These are phyloP conservation scores for Neonectria faginata DNA, from an alignment of 2,329 filamentous ascomycete species.

Conservation along the genomic window DNA sequence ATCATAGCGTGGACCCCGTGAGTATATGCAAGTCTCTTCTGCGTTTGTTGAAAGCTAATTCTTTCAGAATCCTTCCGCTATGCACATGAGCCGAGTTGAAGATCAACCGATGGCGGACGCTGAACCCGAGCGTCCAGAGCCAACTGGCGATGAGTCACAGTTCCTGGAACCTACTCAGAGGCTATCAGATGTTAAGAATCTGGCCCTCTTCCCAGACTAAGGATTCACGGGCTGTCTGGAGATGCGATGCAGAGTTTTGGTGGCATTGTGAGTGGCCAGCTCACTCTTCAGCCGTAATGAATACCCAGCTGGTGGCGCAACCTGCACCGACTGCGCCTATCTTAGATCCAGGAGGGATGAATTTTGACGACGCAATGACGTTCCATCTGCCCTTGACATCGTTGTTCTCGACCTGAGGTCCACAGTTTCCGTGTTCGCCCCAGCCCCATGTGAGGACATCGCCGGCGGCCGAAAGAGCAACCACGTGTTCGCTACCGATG, in stretches of 20 bases:
- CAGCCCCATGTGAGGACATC: conserved; percentile 90
- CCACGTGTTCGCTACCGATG: conserved; percentile 89
- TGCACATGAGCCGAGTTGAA: conserved; percentile 57
- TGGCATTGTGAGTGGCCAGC: conserved; percentile 24
- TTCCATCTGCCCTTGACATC: conserved; percentile 79
- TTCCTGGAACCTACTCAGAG: conserved; percentile 78
- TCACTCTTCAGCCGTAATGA: conserved; percentile 43
- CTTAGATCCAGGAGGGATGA: conserved; percentile 61
- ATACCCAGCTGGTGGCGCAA: conserved; percentile 88
- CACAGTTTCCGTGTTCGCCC: conserved; percentile 98
- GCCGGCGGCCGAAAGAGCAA: conserved; percentile 74
- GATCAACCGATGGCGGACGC: conserved; percentile 37
- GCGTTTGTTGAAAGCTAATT: conserved; percentile 45
- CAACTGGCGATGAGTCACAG: conserved; percentile 46
- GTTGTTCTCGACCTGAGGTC: conserved; percentile 71
- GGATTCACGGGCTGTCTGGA: not conserved
- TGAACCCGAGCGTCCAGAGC: conserved; percentile 38
- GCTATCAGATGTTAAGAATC: conserved; percentile 72
- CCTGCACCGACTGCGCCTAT: conserved; percentile 80
- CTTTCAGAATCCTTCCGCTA: conserved; percentile 56
- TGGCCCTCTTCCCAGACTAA: conserved; percentile 58
- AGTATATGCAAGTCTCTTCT: conserved; percentile 45
- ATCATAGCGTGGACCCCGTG: conserved; percentile 74
- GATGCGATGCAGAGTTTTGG: conserved; percentile 14
- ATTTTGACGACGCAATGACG: conserved; percentile 69